Base-by-base conservation (phyloP, 306 rosid genomes). In the Corylus americana region DNA sequence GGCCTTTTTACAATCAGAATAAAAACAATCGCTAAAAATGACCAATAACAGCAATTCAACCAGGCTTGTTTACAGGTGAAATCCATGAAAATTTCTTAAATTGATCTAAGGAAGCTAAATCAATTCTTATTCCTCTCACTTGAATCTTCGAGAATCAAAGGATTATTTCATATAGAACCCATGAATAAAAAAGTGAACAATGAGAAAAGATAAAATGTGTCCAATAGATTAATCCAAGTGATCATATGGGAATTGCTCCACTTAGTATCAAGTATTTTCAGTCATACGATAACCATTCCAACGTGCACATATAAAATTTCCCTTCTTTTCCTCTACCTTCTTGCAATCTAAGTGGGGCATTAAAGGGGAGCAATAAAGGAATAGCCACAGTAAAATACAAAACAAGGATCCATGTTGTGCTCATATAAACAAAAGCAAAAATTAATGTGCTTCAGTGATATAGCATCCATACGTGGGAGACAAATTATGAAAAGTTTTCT, bases 311-410 rank as follows among this genome's bases (percentile, higher is more conserved):
- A 11, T 11, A 61, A 61, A 27, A 61, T 11, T 59, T 9, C 66
- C 31, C 66, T 20, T 4, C 16, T 25, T 13, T 61, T 27, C 16
- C 37, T 61, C 37, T 61, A 25, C 67, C 37, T 27, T 61, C 67
- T 61, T 61, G 37, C 67, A 2, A 61, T 62, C 44, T 14, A 58
- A 58, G 66, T 39, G 44, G 14, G 1, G 66, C 11, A 58, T 13
- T 62, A 29, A 29, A 62, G n/a, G 69, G 68, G 16, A 61, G 42
- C 27, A 61, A 61, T 62, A 62, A 58, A 62, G n/a, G n/a, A 61
- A 25, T 29, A 62, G 69, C 37, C 18, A 5, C 2, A 5, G 3
- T 13, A 62, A 29, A 29, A 62, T 29, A 29, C 13, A 62, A 62
- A 27, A 44, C 1, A 62, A 62, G 9, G 44, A 62, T 62, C 69